phyloP scores from a whole-genome alignment of 1,284 basidiomycete species.

The Microbotryum silenes-acaulis region DNA sequence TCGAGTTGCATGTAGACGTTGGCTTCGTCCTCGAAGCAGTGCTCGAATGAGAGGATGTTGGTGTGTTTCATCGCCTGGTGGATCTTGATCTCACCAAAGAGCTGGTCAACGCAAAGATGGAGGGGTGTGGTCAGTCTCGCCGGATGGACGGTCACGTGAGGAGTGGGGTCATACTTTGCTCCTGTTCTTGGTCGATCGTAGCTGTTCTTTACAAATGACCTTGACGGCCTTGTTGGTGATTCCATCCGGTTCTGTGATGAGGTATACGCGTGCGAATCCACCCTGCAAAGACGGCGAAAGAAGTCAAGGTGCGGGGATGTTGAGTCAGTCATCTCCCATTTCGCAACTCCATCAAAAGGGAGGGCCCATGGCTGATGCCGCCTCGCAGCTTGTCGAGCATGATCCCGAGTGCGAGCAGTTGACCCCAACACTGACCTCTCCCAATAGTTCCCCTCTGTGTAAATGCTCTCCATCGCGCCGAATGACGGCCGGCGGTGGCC shows the following conservation, averaged over 20 bases:
- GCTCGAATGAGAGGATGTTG: constrained; percentile 85
- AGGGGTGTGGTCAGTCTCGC: neutral
- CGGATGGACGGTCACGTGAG: neutral
- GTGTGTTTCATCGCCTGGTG: constrained; percentile 85
- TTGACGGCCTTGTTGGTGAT: constrained; percentile 41
- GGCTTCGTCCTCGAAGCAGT: constrained; percentile 90
- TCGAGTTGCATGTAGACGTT: constrained; percentile 98
- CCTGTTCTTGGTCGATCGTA: constrained; percentile 43
- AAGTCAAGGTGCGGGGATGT: neutral
- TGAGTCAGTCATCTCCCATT: neutral
- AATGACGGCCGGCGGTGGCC: constrained; percentile 31
- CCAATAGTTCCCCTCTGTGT: constrained; percentile 35
- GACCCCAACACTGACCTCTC: constrained; percentile 42
- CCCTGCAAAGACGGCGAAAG: constrained; percentile 12
- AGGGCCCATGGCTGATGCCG: no score
- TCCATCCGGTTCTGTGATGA: constrained; percentile 26
- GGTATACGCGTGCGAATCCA: constrained; percentile 35
- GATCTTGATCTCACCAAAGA: constrained; percentile 98
- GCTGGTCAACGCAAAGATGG: constrained; percentile 45
- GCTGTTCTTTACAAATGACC: constrained; percentile 44
- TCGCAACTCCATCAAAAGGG: neutral
- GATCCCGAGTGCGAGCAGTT: constrained; percentile 36
- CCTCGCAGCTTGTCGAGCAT: neutral
- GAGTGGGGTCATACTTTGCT: constrained; percentile 28
- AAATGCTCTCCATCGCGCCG: constrained; percentile 27